A percentile compares a stretch with the other conserved stretches of the same genome.
Evolutionary conservation across 2,329 filamentous ascomycete species (phyloP).

Genomic region (Cercospora sp.): DNA sequence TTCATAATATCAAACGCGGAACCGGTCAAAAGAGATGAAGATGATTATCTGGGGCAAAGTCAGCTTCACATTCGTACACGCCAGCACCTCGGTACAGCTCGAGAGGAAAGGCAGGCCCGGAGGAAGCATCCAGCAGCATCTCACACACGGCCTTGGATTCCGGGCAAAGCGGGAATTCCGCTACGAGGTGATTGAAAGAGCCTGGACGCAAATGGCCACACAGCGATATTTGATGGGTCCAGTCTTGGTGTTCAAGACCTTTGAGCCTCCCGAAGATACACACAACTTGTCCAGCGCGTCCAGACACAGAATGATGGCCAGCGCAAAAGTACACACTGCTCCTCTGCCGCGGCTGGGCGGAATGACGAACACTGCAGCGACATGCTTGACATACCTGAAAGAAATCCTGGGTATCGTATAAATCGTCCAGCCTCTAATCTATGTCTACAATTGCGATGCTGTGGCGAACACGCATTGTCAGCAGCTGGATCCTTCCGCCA

Average conservation of each 20-base stretch:
- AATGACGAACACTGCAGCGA: not conserved
- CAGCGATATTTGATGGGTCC: not conserved
- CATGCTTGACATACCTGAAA: conserved; percentile 26
- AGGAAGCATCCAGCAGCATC: not conserved
- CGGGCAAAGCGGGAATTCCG: not conserved
- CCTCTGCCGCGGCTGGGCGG: not conserved
- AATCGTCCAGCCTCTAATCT: conserved; percentile 38
- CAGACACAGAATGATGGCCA: not conserved
- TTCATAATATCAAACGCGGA: conserved; percentile 3
- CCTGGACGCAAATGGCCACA: not conserved
- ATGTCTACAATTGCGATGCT: conserved; percentile 36
- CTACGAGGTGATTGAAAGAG: not conserved
- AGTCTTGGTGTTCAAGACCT: not conserved
- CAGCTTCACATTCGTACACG: not conserved
- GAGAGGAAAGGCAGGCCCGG: not conserved
- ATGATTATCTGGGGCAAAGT: conserved; percentile 21
- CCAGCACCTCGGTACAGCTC: not conserved
- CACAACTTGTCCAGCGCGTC: not conserved
- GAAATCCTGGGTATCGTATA: conserved; percentile 30
- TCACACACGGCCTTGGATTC: not conserved
- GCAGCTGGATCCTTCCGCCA: not conserved
- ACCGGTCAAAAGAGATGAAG: not conserved
- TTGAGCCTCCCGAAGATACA: not conserved
- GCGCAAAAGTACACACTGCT: not conserved
- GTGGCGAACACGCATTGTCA: not conserved